Conservation (phyloP, 257 asterid genomes). For the Jaltomata sinuosa region DNA sequence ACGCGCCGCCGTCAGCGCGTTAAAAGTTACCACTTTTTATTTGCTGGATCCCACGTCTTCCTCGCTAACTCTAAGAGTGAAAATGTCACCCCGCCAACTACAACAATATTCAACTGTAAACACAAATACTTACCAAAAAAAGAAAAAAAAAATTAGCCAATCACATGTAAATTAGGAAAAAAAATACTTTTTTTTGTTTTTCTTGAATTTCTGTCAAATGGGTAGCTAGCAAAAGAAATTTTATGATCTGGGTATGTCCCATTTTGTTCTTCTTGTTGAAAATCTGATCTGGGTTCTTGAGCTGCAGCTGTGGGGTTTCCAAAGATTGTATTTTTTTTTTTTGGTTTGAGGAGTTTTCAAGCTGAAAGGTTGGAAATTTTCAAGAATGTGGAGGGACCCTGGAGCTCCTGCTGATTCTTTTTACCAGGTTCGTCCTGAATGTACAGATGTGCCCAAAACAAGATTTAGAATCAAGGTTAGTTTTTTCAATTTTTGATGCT, state of each 20-base stretch:
- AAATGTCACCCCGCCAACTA: background rate
- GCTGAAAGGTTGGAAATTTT: background rate
- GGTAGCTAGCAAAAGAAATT: slow-evolving; percentile 8
- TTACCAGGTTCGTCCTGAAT: slow-evolving; percentile 78
- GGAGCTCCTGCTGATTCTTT: slow-evolving; percentile 86
- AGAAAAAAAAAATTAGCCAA: background rate
- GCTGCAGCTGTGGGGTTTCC: slow-evolving; percentile 6
- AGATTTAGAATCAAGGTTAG: slow-evolving; percentile 90
- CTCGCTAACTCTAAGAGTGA: slow-evolving; percentile 12
- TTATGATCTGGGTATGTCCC: slow-evolving; percentile 17
- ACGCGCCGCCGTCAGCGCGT: background rate
- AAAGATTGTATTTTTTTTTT: background rate
- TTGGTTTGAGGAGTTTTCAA: background rate
- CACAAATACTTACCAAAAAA: background rate
- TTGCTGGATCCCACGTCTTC: slow-evolving; percentile 32
- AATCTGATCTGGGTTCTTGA: slow-evolving; percentile 24
- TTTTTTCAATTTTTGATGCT: background rate
- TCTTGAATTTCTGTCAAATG: slow-evolving; percentile 9
- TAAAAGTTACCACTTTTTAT: background rate
- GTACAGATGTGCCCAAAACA: slow-evolving; percentile 71
- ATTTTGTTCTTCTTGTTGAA: slow-evolving; percentile 9
- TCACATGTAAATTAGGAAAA: background rate
- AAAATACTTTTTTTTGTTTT: background rate
- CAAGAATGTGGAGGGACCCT: slow-evolving; percentile 65
- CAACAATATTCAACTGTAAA: slow-evolving; percentile 1